phyloP scores from a whole-genome alignment of 495 filamentous ascomycete species.

The Penicillium ochrochloron region DNA sequence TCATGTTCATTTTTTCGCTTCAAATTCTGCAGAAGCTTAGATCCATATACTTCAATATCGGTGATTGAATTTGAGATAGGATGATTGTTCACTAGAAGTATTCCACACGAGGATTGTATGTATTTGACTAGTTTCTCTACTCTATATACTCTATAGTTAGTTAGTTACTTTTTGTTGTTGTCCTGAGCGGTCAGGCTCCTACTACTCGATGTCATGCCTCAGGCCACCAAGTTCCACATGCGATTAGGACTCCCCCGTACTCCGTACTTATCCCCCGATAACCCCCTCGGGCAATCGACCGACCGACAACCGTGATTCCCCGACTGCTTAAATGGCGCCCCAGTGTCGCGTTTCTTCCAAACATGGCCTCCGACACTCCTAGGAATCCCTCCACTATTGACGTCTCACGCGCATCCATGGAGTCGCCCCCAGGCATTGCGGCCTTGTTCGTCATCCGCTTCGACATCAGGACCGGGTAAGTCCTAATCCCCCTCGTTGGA shows the following conservation, averaged over 20 bases:
- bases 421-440: slow-evolving; percentile 68
- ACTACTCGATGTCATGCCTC: not conserved
- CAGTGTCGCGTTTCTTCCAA: slow-evolving; percentile 4
- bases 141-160: not conserved
- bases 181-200: slow-evolving; percentile 11
- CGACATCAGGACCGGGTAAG: slow-evolving; percentile 81
- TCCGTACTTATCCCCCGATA: not conserved
- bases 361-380: slow-evolving; percentile 40
- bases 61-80: too few relatives aligned
- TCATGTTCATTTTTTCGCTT: too few relatives aligned
- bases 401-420: slow-evolving; percentile 41
- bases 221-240: slow-evolving; percentile 16
- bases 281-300: not conserved
- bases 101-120: too few relatives aligned
- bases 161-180: not conserved
- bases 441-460: slow-evolving; percentile 88
- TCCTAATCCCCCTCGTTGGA: slow-evolving; percentile 13
- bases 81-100: too few relatives aligned
- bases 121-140: not conserved
- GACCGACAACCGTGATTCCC: slow-evolving; percentile 30
- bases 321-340: slow-evolving; percentile 29
- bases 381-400: slow-evolving; percentile 42
- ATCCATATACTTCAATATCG: too few relatives aligned
- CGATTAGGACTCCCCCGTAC: not conserved
- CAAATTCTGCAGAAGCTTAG: too few relatives aligned